A percentile compares a stretch with the other conserved stretches of the same genome.
Conservation (phyloP, 257 asterid species). For the Catharanthus roseus region DNA sequence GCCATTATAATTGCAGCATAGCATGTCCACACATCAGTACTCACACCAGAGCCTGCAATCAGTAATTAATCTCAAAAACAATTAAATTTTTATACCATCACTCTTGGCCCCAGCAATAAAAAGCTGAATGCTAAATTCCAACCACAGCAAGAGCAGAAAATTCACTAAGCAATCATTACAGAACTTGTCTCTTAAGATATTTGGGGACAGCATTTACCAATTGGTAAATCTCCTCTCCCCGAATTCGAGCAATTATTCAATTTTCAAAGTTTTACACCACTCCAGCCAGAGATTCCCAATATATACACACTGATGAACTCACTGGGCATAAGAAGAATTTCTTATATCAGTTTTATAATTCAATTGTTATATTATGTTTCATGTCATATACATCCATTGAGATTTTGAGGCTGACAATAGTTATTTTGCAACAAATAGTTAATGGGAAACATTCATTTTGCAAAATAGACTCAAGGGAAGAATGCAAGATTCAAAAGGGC, state of each 20-base stretch:
- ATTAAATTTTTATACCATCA: neutral
- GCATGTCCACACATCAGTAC: conserved; percentile 81
- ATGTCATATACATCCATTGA: neutral
- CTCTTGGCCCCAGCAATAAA: neutral
- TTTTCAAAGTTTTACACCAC: neutral
- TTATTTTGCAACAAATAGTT: neutral
- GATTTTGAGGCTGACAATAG: neutral
- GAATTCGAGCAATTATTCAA: neutral
- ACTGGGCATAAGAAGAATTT: neutral
- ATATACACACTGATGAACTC: neutral
- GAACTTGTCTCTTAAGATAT: neutral
- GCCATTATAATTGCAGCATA: conserved; percentile 86
- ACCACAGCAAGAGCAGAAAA: neutral
- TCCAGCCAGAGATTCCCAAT: neutral
- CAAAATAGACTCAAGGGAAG: neutral
- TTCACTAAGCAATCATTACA: neutral
- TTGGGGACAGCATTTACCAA: neutral
- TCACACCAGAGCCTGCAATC: conserved; percentile 79
- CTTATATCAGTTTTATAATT: neutral
- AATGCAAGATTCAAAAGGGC: neutral
- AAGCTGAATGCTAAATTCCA: neutral
- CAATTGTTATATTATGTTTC: neutral
- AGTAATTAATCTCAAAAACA: conserved; percentile 14
- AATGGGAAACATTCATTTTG: neutral
- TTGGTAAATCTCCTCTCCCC: neutral